Conservation (phyloP, 768 basidiomycete species). For the Amanita polypyramis region DNA sequence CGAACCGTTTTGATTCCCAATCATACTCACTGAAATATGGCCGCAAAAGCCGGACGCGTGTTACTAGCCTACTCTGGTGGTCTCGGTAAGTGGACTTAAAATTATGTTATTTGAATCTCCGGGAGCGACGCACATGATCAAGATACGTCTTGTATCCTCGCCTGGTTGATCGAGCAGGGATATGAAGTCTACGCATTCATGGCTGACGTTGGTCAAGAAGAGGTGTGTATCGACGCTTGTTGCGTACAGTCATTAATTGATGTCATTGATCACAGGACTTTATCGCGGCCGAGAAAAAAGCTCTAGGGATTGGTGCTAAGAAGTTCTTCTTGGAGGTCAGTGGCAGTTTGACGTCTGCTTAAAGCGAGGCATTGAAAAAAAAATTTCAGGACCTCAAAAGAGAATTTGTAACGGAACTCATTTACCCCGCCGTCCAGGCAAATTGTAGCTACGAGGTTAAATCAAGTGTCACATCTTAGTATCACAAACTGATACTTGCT, state of each 20-base stretch:
- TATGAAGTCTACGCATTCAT: slow-evolving; percentile 97
- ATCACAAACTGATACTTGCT: slow-evolving; percentile 4
- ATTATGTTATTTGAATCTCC: slow-evolving; percentile 8
- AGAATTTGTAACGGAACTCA: slow-evolving; percentile 93
- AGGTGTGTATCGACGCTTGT: slow-evolving; percentile 31
- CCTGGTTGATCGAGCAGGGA: slow-evolving; percentile 96
- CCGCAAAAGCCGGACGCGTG: slow-evolving; percentile 66
- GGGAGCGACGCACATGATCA: slow-evolving; percentile 6
- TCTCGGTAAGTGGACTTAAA: slow-evolving; percentile 52
- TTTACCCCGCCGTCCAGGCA: slow-evolving; percentile 96
- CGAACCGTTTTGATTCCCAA: neutral
- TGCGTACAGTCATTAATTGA: slow-evolving; percentile 2
- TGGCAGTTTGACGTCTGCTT: neutral
- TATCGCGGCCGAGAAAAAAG: slow-evolving; percentile 83
- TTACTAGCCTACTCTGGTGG: slow-evolving; percentile 98
- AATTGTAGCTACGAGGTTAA: slow-evolving; percentile 96
- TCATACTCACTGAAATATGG: slow-evolving; percentile 23
- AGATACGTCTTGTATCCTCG: slow-evolving; percentile 99
- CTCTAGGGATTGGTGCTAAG: slow-evolving; percentile 84
- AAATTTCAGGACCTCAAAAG: slow-evolving; percentile 70
- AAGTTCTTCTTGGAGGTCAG: slow-evolving; percentile 86
- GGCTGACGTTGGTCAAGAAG: slow-evolving; percentile 91
- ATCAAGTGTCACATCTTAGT: slow-evolving; percentile 10
- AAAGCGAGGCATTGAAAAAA: no score
- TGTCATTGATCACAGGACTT: slow-evolving; percentile 57